phyloP scores from a whole-genome alignment of 805 yeast genomes.

The Kodamaea laetipori region DNA sequence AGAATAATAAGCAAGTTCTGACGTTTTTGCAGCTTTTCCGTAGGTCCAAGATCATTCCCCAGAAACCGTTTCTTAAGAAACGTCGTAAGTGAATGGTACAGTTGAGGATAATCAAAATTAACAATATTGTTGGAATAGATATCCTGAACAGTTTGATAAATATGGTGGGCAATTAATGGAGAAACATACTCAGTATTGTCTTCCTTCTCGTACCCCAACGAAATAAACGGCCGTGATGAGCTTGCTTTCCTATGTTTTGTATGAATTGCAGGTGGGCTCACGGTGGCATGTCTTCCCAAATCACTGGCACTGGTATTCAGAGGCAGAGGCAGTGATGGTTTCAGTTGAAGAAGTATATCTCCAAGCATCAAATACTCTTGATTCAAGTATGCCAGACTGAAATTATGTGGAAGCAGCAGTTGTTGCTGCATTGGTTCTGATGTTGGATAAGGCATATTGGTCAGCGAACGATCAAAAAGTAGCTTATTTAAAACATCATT shows the following conservation, averaged over 20 bases:
- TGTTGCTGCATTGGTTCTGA: constrained; percentile 1
- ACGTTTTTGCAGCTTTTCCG: constrained; percentile 33
- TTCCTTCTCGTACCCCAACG: constrained; percentile 30
- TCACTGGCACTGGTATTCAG: constrained; percentile 29
- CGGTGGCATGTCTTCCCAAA: constrained; percentile 12
- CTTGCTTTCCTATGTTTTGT: constrained; percentile 4
- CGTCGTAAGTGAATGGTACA: constrained; percentile 59
- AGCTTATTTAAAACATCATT: constrained; percentile 18
- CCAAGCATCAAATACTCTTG: constrained; percentile 55
- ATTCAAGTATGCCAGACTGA: constrained; percentile 49
- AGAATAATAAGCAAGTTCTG: constrained; percentile 45
- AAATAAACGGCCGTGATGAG: constrained; percentile 39
- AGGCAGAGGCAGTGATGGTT: constrained; percentile 42
- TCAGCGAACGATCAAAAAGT: constrained; percentile 14
- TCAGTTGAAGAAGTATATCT: constrained; percentile 46
- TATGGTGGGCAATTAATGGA: constrained; percentile 58
- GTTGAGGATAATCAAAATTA: constrained; percentile 63
- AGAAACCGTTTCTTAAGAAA: constrained; percentile 57
- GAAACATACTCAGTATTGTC: constrained; percentile 48
- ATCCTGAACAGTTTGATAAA: constrained; percentile 54
- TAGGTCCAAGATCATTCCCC: constrained; percentile 46
- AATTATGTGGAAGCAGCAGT: constrained; percentile 20
- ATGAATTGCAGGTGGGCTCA: constrained; percentile 10
- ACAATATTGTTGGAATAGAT: constrained; percentile 48
- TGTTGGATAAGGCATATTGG: constrained; percentile 17